Evolutionary conservation across 2,329 filamentous ascomycete genomes (phyloP).

Genomic region (Neonectria hederae): DNA sequence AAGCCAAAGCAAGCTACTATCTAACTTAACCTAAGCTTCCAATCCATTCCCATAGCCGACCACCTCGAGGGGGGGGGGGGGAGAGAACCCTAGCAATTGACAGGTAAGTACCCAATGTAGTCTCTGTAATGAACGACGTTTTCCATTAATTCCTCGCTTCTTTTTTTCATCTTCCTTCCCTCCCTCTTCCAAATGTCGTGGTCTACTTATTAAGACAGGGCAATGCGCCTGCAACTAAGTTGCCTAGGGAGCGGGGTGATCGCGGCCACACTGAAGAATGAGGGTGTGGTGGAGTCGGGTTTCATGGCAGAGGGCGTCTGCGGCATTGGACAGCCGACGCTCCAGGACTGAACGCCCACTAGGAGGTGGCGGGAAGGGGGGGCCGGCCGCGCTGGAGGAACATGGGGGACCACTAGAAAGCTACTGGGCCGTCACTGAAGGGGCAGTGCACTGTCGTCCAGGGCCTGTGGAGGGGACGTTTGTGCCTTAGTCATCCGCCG

Average conservation of each 20-base stretch:
- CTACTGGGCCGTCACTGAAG: background rate
- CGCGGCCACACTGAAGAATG: background rate
- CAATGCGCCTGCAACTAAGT: background rate
- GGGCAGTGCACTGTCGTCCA: background rate
- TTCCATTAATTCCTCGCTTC: background rate
- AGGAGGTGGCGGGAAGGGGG: background rate
- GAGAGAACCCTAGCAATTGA: no score
- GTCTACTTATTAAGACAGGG: background rate
- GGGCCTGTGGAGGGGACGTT: background rate
- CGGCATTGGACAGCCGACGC: background rate
- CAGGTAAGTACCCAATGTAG: background rate
- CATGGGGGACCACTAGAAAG: background rate
- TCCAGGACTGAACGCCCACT: background rate
- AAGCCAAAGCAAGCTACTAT: background rate
- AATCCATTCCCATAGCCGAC: background rate
- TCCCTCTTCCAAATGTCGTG: background rate
- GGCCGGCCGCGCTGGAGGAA: background rate
- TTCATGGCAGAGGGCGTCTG: background rate
- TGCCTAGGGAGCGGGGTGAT: background rate
- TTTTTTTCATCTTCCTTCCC: background rate
- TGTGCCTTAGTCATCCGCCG: background rate
- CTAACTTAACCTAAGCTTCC: background rate
- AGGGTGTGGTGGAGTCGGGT: slow-evolving; percentile 3
- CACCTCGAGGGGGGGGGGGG: no score
- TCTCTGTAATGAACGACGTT: background rate